These are phyloP conservation scores for Fusarium oxysporum DNA, from an alignment of 2,329 filamentous ascomycete genomes.

Conservation along the genomic window DNA sequence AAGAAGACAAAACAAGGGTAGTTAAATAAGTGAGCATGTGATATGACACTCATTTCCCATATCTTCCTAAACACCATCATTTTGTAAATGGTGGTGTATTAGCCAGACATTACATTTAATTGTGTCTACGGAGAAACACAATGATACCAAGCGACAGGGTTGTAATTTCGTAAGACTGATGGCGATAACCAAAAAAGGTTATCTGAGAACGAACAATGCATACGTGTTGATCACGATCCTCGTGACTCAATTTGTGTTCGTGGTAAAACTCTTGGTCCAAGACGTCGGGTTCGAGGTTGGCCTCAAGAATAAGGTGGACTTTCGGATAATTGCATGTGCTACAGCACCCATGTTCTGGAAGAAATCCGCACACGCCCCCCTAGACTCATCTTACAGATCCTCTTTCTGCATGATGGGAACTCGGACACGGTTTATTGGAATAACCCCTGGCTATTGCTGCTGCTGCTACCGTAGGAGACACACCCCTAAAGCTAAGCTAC, in stretches of 20 bases:
- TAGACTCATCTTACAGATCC: neutral
- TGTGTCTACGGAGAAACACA: conserved; percentile 16
- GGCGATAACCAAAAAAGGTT: conserved; percentile 3
- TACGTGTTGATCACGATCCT: conserved; percentile 27
- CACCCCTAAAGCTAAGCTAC: conserved; percentile 26
- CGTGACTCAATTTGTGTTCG: conserved; percentile 28
- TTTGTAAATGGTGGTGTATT: conserved; percentile 29
- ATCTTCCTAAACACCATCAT: neutral
- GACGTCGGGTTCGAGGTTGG: conserved; percentile 16
- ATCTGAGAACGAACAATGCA: conserved; percentile 11
- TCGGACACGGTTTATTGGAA: conserved; percentile 34
- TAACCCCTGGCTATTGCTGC: conserved; percentile 30
- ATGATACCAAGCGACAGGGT: neutral
- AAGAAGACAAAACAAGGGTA: conserved; percentile 8
- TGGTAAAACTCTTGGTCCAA: neutral
- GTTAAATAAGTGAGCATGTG: conserved; percentile 27
- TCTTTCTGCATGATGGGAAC: conserved; percentile 23
- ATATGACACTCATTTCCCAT: conserved; percentile 13
- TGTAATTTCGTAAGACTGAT: neutral
- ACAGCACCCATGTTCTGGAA: conserved; percentile 24
- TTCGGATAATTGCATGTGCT: conserved; percentile 29
- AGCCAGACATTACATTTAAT: conserved; percentile 8
- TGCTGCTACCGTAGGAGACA: neutral
- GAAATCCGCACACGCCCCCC: conserved; percentile 13
- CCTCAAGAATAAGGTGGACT: conserved; percentile 26